Evolutionary conservation across 345 rosid species (phyloP).

Genomic region (Salix suchowensis): DNA sequence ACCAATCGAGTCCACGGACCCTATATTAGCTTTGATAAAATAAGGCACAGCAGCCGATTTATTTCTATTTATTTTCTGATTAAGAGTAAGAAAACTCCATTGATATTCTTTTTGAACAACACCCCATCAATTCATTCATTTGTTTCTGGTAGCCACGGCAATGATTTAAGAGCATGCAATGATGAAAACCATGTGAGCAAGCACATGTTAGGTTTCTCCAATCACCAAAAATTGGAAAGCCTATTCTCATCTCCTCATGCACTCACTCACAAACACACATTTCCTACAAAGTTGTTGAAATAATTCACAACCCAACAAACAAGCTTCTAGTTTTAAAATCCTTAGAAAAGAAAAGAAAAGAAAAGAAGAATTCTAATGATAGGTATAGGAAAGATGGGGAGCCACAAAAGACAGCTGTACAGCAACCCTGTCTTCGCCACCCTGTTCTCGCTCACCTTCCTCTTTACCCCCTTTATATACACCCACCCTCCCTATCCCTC

Average conservation of each 20-base stretch:
- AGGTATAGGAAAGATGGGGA: neutral
- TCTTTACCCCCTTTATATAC: neutral
- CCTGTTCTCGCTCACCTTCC: neutral
- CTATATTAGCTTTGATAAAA: too few relatives aligned
- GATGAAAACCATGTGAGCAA: neutral
- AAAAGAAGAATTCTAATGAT: neutral
- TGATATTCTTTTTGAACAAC: too few relatives aligned
- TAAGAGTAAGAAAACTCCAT: too few relatives aligned
- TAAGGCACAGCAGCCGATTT: too few relatives aligned
- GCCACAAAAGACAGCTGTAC: constrained; percentile 15
- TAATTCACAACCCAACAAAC: neutral
- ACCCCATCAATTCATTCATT: neutral
- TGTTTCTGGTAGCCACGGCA: neutral
- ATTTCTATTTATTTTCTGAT: too few relatives aligned
- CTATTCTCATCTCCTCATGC: too few relatives aligned
- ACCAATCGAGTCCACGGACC: too few relatives aligned
- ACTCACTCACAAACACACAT: too few relatives aligned
- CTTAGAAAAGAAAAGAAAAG: neutral
- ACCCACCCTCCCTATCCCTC: neutral
- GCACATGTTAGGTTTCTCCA: neutral
- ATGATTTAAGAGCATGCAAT: constrained; percentile 1
- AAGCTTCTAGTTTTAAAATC: neutral
- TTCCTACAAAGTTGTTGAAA: neutral
- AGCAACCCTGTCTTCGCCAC: constrained; percentile 13
- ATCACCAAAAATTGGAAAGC: too few relatives aligned